Conservation (phyloP, 202 grass and related monocot species). For the Schoenoplectus tabernaemontani region DNA sequence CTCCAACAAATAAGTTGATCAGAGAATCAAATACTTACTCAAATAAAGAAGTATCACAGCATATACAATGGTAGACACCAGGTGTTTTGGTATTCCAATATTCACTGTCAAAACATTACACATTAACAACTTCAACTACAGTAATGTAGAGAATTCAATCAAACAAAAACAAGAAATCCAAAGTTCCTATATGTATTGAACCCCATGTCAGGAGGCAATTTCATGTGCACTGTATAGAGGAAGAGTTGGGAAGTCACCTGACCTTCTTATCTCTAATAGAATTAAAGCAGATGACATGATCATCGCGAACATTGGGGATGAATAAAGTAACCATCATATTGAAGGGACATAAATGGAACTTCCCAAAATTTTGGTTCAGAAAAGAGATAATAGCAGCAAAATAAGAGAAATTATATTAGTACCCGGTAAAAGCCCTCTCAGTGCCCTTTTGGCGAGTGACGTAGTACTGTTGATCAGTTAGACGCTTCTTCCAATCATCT, state of each 20-base stretch:
- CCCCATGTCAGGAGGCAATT: not conserved
- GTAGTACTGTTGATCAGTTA: slow-evolving; percentile 65
- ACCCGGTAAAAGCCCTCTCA: slow-evolving; percentile 90
- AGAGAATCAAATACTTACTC: slow-evolving; percentile 42
- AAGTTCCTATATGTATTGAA: not conserved
- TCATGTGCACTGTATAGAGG: not conserved
- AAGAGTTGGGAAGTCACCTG: not conserved
- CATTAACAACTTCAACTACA: slow-evolving; percentile 7
- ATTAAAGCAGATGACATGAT: not conserved
- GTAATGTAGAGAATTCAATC: not conserved
- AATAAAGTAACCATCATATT: not conserved
- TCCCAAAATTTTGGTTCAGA: not conserved
- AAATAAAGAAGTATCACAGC: slow-evolving; percentile 78
- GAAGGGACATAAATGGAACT: not conserved
- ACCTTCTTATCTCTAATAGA: not conserved
- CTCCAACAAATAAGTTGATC: not conserved
- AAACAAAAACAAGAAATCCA: slow-evolving; percentile 1
- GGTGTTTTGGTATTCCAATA: slow-evolving; percentile 72
- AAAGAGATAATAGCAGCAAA: not conserved
- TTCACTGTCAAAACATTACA: slow-evolving; percentile 42
- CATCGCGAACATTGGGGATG: not conserved
- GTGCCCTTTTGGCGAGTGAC: slow-evolving; percentile 77
- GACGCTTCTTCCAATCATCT: slow-evolving; percentile 68
- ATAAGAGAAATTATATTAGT: slow-evolving; percentile 9
- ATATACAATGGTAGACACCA: slow-evolving; percentile 62